phyloP scores from a whole-genome alignment of 1,284 basidiomycete genomes.

The Volvariella surrecta region DNA sequence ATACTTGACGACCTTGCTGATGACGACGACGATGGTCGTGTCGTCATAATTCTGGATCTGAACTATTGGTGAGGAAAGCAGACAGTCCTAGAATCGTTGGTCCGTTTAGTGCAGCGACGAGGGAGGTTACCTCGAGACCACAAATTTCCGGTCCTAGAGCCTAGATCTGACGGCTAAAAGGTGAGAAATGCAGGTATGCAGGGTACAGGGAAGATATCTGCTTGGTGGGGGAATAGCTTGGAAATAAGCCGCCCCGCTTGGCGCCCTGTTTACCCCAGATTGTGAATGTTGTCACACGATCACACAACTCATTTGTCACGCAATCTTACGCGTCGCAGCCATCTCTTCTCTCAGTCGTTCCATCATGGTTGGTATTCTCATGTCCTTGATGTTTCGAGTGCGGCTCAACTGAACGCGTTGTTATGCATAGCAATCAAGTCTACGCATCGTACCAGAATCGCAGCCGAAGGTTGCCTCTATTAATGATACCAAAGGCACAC shows the following conservation, averaged over 20 bases:
- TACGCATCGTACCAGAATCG: constrained; percentile 56
- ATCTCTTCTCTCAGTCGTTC: constrained; percentile 1
- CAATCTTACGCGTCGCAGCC: constrained; percentile 2
- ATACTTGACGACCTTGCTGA: constrained; percentile 54
- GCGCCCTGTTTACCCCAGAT: no score
- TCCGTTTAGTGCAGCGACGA: no score
- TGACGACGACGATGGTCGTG: constrained; percentile 10
- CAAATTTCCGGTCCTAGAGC: no score
- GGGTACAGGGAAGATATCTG: no score
- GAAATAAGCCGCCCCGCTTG: no score
- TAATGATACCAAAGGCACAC: constrained; percentile 56
- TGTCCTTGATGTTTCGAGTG: no score
- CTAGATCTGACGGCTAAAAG: constrained; percentile 4
- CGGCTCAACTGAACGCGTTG: constrained; percentile 3
- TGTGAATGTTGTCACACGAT: no score
- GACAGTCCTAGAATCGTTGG: no score
- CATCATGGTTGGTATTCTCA: neutral
- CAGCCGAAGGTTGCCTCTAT: constrained; percentile 55
- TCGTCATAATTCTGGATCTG: neutral
- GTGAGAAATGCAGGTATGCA: neutral
- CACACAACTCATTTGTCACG: neutral
- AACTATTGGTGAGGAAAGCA: constrained; percentile 9
- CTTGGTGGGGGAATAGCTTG: no score
- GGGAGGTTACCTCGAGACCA: neutral
- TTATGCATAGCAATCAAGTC: constrained; percentile 46